phyloP scores from a whole-genome alignment of 257 asterid genomes.

The Henckelia pumila region DNA sequence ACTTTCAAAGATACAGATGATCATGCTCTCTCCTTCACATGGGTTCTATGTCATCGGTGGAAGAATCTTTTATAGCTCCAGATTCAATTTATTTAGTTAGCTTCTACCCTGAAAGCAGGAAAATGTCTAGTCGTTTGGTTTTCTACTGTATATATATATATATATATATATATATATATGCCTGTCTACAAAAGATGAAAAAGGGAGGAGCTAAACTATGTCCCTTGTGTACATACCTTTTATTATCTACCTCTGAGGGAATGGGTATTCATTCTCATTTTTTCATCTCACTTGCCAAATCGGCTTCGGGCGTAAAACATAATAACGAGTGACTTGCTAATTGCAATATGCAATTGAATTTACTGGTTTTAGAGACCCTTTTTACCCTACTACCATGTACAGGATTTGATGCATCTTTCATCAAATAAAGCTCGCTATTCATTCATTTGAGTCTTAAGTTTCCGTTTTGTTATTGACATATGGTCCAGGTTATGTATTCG shows the following conservation, averaged over 20 bases:
- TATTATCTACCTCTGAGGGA: background rate
- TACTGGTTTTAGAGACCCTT: constrained; percentile 1
- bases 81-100: constrained; percentile 6
- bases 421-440: background rate
- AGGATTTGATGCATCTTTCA: constrained; percentile 1
- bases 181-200: background rate
- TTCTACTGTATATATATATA: constrained; percentile 3
- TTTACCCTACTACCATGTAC: background rate
- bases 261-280: constrained; percentile 22
- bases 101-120: constrained; percentile 2
- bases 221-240: background rate
- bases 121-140: background rate
- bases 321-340: constrained; percentile 13
- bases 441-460: background rate
- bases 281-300: constrained; percentile 14
- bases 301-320: constrained; percentile 16
- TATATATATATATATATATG: too few relatives aligned
- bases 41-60: background rate
- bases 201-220: background rate
- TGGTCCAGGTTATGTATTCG: background rate
- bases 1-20: constrained; percentile 2
- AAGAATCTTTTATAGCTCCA: background rate
- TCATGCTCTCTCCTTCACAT: background rate
- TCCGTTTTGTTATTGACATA: too few relatives aligned
- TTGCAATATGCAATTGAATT: constrained; percentile 17